These are phyloP conservation scores for Conticribra guillardii DNA, from an alignment of 108 stramenopile genomes.

Conservation along the genomic window DNA sequence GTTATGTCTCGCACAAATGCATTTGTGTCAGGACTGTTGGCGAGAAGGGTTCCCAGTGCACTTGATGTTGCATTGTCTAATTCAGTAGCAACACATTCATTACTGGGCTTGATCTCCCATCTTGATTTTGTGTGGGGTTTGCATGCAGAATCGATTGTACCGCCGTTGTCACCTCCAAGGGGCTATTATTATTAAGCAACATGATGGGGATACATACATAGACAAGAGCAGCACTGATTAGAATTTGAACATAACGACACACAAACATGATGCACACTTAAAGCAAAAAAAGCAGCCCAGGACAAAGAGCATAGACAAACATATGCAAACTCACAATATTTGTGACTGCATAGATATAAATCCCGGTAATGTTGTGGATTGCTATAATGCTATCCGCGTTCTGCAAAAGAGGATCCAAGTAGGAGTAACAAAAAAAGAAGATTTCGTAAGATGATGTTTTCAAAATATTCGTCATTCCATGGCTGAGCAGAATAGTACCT, in stretches of 20 bases:
- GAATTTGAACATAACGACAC: no score
- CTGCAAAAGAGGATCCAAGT: constrained; percentile 15
- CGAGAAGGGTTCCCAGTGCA: constrained; percentile 33
- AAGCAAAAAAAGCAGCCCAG: no score
- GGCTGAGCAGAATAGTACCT: no score
- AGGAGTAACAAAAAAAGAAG: constrained; percentile 17
- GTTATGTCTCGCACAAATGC: constrained; percentile 29
- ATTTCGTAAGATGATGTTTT: constrained; percentile 30
- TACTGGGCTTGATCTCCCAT: constrained; percentile 45
- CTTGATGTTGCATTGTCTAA: constrained; percentile 30
- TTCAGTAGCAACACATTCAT: constrained; percentile 25
- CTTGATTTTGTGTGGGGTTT: constrained; percentile 35
- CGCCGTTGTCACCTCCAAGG: constrained; percentile 24
- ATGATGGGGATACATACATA: no score
- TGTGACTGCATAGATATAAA: constrained; percentile 36
- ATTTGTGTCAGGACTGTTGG: constrained; percentile 26
- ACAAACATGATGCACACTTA: no score
- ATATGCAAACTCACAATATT: background rate
- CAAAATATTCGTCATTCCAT: no score
- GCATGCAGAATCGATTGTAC: constrained; percentile 30
- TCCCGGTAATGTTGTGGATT: constrained; percentile 33
- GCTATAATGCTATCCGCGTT: constrained; percentile 26
- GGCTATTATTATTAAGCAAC: no score
- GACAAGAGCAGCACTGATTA: no score
- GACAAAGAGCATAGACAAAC: no score